Evolutionary conservation across 257 asterid species (phyloP).

Genomic region (Parsonsia alboflavescens): DNA sequence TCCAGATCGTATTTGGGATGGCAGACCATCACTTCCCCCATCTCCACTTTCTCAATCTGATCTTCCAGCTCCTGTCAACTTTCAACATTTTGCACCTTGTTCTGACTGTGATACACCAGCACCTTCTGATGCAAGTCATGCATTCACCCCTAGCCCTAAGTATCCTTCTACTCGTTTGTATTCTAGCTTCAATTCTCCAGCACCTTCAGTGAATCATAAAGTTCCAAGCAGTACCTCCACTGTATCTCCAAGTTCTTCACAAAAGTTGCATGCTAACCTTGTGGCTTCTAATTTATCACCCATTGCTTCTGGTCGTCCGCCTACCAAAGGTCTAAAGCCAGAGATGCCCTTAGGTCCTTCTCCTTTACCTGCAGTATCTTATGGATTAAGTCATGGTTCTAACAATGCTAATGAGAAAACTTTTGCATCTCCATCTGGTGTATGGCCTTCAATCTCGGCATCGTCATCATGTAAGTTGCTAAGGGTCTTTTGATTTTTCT

Average conservation of each 20-base stretch:
- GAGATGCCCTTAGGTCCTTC: conserved; percentile 25
- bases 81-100: conserved; percentile 27
- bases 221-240: conserved; percentile 29
- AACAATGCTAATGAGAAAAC: conserved; percentile 19
- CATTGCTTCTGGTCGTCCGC: conserved; percentile 24
- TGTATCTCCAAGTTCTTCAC: conserved; percentile 39
- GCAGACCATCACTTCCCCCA: conserved; percentile 13
- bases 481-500: conserved; percentile 5
- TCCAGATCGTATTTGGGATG: conserved; percentile 4
- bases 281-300: conserved; percentile 33
- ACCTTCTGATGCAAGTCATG: conserved; percentile 26
- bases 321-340: conserved; percentile 22
- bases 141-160: conserved; percentile 25
- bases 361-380: conserved; percentile 31
- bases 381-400: conserved; percentile 28
- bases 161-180: conserved; percentile 10
- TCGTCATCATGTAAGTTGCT: conserved; percentile 51
- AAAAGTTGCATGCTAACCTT: conserved; percentile 17
- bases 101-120: conserved; percentile 24
- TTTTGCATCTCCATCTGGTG: conserved; percentile 37
- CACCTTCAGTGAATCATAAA: conserved; percentile 26
- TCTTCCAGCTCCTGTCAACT: conserved; percentile 34
- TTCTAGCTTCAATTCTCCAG: conserved; percentile 27
- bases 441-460: conserved; percentile 32
- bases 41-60: conserved; percentile 19